Percentiles rank a stretch among this genome's conserved stretches.
These are phyloP conservation scores for Anthostomella pinea DNA, from an alignment of 2,329 filamentous ascomycete genomes.

Conservation along the genomic window DNA sequence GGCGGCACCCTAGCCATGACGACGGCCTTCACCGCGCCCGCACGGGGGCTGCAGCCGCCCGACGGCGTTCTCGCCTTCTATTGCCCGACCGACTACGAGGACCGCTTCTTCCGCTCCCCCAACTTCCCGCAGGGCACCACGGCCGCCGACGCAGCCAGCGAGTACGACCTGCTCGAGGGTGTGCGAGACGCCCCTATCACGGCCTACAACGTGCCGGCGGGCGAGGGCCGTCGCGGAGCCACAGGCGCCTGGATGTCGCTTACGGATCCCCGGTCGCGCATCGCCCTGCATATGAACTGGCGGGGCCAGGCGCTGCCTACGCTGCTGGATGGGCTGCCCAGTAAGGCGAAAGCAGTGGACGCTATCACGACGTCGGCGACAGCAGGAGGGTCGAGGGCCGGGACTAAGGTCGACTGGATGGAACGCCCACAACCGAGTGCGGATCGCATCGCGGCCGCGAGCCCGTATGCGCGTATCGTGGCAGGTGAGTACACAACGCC, in stretches of 20 bases:
- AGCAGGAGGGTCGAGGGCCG: too few relatives aligned
- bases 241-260: constrained; percentile 22
- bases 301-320: constrained; percentile 35
- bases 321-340: constrained; percentile 30
- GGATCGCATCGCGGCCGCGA: constrained; percentile 18
- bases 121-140: too few relatives aligned
- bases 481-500: constrained; percentile 30
- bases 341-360: too few relatives aligned
- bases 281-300: constrained; percentile 43
- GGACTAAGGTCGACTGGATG: too few relatives aligned
- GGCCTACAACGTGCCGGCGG: not conserved
- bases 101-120: too few relatives aligned
- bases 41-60: constrained; percentile 34
- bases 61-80: constrained; percentile 46
- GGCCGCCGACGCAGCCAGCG: too few relatives aligned
- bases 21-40: constrained; percentile 35
- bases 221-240: too few relatives aligned
- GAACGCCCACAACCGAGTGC: constrained; percentile 13
- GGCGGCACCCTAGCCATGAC: constrained; percentile 47
- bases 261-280: constrained; percentile 34
- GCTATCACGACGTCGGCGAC: too few relatives aligned
- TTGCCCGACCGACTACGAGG: constrained; percentile 28
- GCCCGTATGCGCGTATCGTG: constrained; percentile 32
- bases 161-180: constrained; percentile 27
- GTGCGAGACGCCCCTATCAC: constrained; percentile 24